A percentile compares a stretch with the other conserved stretches of the same genome.
Conservation (phyloP, 2,329 filamentous ascomycete genomes). For the Trichophyton verrucosum region DNA sequence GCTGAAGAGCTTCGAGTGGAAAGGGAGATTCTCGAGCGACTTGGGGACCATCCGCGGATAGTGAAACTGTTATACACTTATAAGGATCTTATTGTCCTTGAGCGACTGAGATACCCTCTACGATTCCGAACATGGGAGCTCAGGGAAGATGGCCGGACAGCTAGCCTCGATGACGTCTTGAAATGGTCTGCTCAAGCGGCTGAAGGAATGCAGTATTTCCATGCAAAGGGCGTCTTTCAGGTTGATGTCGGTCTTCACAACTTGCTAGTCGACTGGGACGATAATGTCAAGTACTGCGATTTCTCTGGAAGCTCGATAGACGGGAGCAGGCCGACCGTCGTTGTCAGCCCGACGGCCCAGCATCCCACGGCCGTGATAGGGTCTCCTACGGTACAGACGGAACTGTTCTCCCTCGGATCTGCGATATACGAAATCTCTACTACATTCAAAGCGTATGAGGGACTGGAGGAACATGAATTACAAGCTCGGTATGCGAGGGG, state of each 20-base stretch:
- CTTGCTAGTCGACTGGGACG: conserved; percentile 13
- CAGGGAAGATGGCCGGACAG: background rate
- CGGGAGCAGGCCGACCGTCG: conserved; percentile 7
- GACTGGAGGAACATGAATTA: conserved; percentile 7
- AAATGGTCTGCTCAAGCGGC: conserved; percentile 14
- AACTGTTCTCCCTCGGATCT: conserved; percentile 15
- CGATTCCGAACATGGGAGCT: conserved; percentile 7
- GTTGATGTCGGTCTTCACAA: conserved; percentile 15
- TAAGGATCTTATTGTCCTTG: conserved; percentile 5
- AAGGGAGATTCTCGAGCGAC: conserved; percentile 4
- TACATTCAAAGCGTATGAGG: conserved; percentile 10
- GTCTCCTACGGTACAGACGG: conserved; percentile 10
- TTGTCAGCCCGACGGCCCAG: background rate
- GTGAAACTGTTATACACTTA: conserved; percentile 5
- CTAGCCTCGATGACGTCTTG: background rate
- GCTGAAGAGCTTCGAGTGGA: background rate
- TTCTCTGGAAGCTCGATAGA: conserved; percentile 17
- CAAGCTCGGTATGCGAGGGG: conserved; percentile 1
- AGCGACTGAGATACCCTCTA: conserved; percentile 7
- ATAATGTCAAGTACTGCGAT: conserved; percentile 14
- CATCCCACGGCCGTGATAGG: conserved; percentile 5
- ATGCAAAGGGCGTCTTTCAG: conserved; percentile 12
- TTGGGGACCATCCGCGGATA: conserved; percentile 5
- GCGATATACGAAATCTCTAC: conserved; percentile 14
- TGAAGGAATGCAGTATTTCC: conserved; percentile 12